Evolutionary conservation across 2,329 filamentous ascomycete genomes (phyloP).

Genomic region (Cercospora citrullina): DNA sequence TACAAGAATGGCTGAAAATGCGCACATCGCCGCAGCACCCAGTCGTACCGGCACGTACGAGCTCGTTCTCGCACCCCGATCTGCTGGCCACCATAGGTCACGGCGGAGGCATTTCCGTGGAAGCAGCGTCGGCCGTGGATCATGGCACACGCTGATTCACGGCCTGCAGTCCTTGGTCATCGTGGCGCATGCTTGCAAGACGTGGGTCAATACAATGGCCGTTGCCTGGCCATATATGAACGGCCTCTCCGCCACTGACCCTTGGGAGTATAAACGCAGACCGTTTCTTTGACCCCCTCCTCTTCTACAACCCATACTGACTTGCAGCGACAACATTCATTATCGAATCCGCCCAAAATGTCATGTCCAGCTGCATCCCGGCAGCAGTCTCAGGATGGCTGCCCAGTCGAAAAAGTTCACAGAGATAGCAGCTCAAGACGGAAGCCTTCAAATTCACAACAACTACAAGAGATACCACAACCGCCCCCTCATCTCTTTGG

Average conservation of each 20-base stretch:
- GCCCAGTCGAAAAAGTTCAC: not conserved
- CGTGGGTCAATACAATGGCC: not conserved
- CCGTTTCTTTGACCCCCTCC: not conserved
- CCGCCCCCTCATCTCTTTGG: slow-evolving; percentile 20
- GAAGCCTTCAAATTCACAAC: not conserved
- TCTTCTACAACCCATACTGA: not conserved
- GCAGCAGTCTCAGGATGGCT: not conserved
- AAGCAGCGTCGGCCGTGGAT: not conserved
- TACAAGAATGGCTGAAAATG: not conserved
- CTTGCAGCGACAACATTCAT: not conserved
- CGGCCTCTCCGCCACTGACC: not conserved
- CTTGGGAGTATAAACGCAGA: not conserved
- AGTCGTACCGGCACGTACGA: not conserved
- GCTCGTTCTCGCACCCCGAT: not conserved
- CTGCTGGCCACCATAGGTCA: not conserved
- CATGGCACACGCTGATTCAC: not conserved
- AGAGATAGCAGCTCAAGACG: not conserved
- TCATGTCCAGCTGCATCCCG: not conserved
- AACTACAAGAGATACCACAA: slow-evolving; percentile 26
- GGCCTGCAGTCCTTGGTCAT: not conserved
- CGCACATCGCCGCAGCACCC: not conserved
- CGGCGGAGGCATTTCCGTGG: not conserved
- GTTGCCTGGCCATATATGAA: not conserved
- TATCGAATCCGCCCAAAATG: not conserved
- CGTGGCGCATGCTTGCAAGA: not conserved